phyloP scores from a whole-genome alignment of 192 early-diverging fungal species.

The Funneliformis mosseae region DNA sequence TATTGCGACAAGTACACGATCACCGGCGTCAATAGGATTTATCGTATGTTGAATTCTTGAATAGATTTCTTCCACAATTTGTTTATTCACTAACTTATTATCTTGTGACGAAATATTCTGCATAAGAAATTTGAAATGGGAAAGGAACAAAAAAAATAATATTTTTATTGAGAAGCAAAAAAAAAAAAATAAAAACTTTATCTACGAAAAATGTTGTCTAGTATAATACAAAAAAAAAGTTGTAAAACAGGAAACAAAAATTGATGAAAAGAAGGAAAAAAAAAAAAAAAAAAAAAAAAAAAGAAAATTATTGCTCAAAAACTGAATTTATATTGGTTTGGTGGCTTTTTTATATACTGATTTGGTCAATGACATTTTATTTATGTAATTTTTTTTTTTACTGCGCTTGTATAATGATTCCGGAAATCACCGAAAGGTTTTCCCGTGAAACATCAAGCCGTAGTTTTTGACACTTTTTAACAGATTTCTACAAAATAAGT shows the following conservation, averaged over 20 bases:
- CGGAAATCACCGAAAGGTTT: too few relatives aligned
- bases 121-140: neutral
- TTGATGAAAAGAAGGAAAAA: too few relatives aligned
- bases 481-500: too few relatives aligned
- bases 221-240: too few relatives aligned
- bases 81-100: neutral
- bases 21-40: slow-evolving; percentile 77
- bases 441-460: too few relatives aligned
- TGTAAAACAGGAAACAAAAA: too few relatives aligned
- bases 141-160: neutral
- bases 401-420: neutral
- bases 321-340: neutral
- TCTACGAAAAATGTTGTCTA: too few relatives aligned
- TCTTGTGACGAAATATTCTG: slow-evolving; percentile 15
- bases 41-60: slow-evolving; percentile 18
- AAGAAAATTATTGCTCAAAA: neutral
- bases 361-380: neutral
- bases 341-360: neutral
- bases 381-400: neutral
- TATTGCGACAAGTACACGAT: slow-evolving; percentile 88
- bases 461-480: too few relatives aligned
- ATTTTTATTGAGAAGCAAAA: neutral
- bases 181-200: neutral
- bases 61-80: slow-evolving; percentile 26
- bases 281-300: neutral